phyloP scores from a whole-genome alignment of 495 filamentous ascomycete species.

The Penicillium salamii region DNA sequence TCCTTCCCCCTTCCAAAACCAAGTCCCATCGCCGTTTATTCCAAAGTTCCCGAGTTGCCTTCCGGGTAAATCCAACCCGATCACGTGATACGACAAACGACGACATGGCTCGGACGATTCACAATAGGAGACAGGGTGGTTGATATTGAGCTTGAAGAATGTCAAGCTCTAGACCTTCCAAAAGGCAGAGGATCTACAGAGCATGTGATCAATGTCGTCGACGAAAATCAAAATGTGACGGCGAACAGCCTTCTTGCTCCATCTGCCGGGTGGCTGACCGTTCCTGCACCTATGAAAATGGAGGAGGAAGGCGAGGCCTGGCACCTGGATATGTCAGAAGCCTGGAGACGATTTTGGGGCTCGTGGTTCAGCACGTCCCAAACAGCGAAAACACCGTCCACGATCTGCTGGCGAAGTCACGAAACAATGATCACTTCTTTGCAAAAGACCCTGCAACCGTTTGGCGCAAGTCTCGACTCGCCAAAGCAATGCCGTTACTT shows the following conservation, averaged over 20 bases:
- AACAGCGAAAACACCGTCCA: slow-evolving; percentile 29
- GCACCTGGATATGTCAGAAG: slow-evolving; percentile 63
- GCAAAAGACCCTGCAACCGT: slow-evolving; percentile 20
- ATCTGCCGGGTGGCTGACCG: slow-evolving; percentile 52
- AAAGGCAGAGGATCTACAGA: slow-evolving; percentile 52
- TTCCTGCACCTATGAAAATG: slow-evolving; percentile 55
- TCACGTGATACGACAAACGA: not conserved
- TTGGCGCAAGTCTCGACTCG: slow-evolving; percentile 25
- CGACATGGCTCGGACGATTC: not conserved
- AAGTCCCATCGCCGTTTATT: too few species aligned
- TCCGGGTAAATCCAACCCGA: not conserved
- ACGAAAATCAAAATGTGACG: slow-evolving; percentile 59
- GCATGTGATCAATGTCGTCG: slow-evolving; percentile 63
- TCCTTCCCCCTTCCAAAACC: too few species aligned
- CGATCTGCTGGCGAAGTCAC: slow-evolving; percentile 35
- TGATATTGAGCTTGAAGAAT: not conserved
- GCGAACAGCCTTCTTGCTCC: slow-evolving; percentile 52
- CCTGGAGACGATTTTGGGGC: slow-evolving; percentile 50
- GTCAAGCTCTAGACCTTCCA: slow-evolving; percentile 14
- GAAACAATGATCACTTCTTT: slow-evolving; percentile 35
- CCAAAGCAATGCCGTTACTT: slow-evolving; percentile 16
- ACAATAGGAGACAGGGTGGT: not conserved
- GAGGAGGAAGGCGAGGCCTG: slow-evolving; percentile 60
- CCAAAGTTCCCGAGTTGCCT: not conserved
- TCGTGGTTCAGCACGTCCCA: slow-evolving; percentile 32